Base-by-base conservation (phyloP, 129 eudicot genomes). In the Calendula officinalis region DNA sequence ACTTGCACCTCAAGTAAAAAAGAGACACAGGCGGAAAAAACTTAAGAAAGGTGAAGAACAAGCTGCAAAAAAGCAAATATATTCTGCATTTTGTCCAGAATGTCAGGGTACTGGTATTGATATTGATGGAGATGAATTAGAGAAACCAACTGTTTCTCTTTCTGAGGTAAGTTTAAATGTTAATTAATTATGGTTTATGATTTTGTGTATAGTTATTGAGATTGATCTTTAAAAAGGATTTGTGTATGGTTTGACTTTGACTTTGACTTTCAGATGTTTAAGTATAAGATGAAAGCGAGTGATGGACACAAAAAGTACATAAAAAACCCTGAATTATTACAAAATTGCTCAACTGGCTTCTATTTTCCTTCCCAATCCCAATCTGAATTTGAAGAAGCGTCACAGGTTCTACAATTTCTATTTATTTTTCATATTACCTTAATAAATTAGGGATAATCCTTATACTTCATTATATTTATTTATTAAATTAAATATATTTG, bases 31-130 rank as follows among this genome's bases (percentile, higher is more conserved):
- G 79, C 79, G 78, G 60, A 22, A 2, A 22, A 22, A 22, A 22
- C 30, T 22, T 22, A 92, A 78, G 68, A 62, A 62, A 22, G 30
- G 30, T 22, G 30, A 22, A 22, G 30, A 22, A 22, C 30, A 22
- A 71, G 15, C n/a, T 53, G 38, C 37, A 53, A 82, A 50, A 47
- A 72, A 83, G 58, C 82, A 78, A 68, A 80, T 84, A 10, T 33
- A 46, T 66, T 81, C 80, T 3, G 81, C 78, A 12, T 89, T 94
- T 71, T 94, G 99, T 63, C 92, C 99, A 36, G 95, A 88, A 60
- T 94, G 99, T 71, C 99, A 94, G 70, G 99, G 99, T 64, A 83
- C 96, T 51, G 96, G 99, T 27, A 56, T 86, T 34, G 64, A 51
- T 41, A 40, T 83, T 69, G 74, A 77, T 54, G 90, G 73, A 37